Conservation (phyloP, 2,329 filamentous ascomycete genomes). For the Cladophialophora immunda region DNA sequence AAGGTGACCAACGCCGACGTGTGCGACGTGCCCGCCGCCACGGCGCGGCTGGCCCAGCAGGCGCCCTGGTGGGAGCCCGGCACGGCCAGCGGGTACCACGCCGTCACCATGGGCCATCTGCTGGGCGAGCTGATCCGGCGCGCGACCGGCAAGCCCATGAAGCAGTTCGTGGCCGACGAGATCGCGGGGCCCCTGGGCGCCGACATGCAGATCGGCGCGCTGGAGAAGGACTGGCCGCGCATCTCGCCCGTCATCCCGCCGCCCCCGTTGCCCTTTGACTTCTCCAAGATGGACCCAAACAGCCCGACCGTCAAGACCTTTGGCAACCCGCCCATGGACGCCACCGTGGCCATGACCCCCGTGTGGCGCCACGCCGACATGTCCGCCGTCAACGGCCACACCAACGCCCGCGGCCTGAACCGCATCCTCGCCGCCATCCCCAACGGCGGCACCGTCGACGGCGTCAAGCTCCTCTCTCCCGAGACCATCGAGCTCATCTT, state of each 20-base stretch:
- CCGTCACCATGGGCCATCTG: conserved; percentile 51
- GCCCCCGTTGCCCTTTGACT: conserved; percentile 31
- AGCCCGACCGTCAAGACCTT: conserved; percentile 46
- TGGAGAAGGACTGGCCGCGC: conserved; percentile 54
- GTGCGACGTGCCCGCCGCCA: conserved; percentile 44
- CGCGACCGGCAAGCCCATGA: conserved; percentile 51
- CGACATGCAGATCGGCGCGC: conserved; percentile 58
- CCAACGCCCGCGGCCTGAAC: conserved; percentile 55
- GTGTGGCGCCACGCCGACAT: conserved; percentile 53
- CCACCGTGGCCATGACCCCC: conserved; percentile 40
- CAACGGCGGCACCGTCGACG: conserved; percentile 46
- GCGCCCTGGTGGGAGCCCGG: conserved; percentile 57
- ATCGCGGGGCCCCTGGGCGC: conserved; percentile 54
- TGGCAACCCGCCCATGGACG: conserved; percentile 41
- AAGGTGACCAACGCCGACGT: conserved; percentile 47
- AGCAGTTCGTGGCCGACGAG: conserved; percentile 55
- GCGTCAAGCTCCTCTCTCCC: conserved; percentile 50
- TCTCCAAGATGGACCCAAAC: conserved; percentile 34
- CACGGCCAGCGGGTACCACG: conserved; percentile 55
- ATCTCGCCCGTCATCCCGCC: conserved; percentile 48
- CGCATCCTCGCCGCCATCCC: conserved; percentile 53
- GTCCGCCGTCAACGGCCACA: conserved; percentile 56
- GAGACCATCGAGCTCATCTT: conserved; percentile 57
- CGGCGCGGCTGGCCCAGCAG: conserved; percentile 51
- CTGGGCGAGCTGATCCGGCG: conserved; percentile 56